phyloP scores from a whole-genome alignment of 2,329 filamentous ascomycete species.

The Trichoderma citrinoviride region DNA sequence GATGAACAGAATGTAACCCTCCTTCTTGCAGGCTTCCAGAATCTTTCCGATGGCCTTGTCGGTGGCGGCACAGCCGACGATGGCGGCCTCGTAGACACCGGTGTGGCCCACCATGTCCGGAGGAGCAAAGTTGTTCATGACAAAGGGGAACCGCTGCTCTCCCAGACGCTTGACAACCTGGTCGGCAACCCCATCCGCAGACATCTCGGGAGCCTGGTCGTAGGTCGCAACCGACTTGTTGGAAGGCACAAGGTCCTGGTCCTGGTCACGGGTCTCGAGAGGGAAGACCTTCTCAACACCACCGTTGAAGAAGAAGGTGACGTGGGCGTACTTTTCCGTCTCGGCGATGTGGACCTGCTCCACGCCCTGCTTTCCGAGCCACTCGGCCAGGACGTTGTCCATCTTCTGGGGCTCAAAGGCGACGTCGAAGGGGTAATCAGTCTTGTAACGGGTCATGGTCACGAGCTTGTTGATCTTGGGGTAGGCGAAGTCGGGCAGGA shows the following conservation, averaged over 20 bases:
- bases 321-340: constrained; percentile 99
- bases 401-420: constrained; percentile 94
- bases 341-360: constrained; percentile 96
- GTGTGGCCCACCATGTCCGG: constrained; percentile 99
- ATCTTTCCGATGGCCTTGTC: constrained; percentile 93
- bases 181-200: constrained; percentile 81
- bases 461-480: constrained; percentile 81
- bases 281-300: constrained; percentile 96
- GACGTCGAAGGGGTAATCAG: constrained; percentile 85
- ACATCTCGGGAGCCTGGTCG: constrained; percentile 94
- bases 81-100: constrained; percentile 91
- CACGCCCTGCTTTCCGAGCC: constrained; percentile 82
- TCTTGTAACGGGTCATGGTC: constrained; percentile 99
- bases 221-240: constrained; percentile 91
- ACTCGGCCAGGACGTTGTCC: constrained; percentile 98
- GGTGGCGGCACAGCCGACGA: constrained; percentile 79
- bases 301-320: constrained; percentile 99
- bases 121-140: constrained; percentile 99
- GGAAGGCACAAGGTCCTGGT: constrained; percentile 73
- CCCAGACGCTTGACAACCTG: constrained; percentile 84
- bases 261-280: constrained; percentile 85
- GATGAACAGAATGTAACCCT: constrained; percentile 90
- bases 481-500: constrained; percentile 86
- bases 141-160: constrained; percentile 85
- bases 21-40: constrained; percentile 89